Evolutionary conservation across 257 asterid genomes (phyloP), one percentile per base, ranked within the genome.

Genomic region (Agastache rugosa): DNA sequence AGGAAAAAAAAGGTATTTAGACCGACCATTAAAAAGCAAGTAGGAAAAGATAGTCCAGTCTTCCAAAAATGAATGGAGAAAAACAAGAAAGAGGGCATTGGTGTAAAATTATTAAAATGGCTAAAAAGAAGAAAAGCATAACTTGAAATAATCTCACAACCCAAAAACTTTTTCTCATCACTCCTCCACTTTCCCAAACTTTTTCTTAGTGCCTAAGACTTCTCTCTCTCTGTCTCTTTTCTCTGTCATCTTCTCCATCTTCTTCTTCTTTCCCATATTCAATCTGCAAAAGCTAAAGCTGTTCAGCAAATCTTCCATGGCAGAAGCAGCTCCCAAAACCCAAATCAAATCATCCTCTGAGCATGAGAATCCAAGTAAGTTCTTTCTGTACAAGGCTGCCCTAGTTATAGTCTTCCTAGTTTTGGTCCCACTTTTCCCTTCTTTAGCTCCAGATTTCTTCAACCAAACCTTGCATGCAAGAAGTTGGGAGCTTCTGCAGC

Each of bases 401-500:
- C 51, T 89, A 41, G 77, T 90, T 3, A 77, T 88, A 16, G 23
- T 87, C 31, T 85, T 89, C 55, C 78, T 92, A 14, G 85, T 92
- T 64, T 14, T 90, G 25, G 87, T 85, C 25, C 92, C 95, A 0
- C 79, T 91, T 63, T 83, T 92, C 73, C 92, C 99, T 15, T 82
- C 96, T 2, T 76, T 81, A 23, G 85, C 93, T 20, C 97, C 97
- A 9, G 93, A 91, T 39, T 86, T 85, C 81, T 31, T 93, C 8
- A 91, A 74, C 85, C 96, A 88, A 76, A 80, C 87, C 39, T 59
- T 88, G 0, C 86, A 90, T 23, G 84, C 96, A 1, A 81, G 88
- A 69, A 90, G 90, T 53, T 92, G 97, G 97, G 99, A 95, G 86
- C 83, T 92, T 77, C 78, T 95, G 62, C 99, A 95, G 84, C 90